Base-by-base conservation (phyloP, 2,329 filamentous ascomycete genomes). In the Penicillium corylophilum region DNA sequence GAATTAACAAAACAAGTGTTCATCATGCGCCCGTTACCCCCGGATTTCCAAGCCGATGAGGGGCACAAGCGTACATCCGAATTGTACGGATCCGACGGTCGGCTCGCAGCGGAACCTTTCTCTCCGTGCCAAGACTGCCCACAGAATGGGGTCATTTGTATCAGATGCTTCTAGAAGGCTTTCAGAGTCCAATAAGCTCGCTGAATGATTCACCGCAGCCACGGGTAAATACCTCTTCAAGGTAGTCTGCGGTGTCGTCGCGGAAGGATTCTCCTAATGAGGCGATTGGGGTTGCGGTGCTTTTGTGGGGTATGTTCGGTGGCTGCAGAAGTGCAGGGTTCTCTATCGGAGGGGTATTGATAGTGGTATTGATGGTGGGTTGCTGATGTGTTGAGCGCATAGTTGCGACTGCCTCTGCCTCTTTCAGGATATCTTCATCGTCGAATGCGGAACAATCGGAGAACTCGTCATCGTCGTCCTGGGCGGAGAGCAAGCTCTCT, bases 391-490 rank as follows among this genome's bases (percentile, higher is more conserved):
- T 24, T 28, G 42, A 20, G 35, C 33, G 49, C 16, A 42, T 51
- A 5, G 44, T 44, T 33, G 50, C 49, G n/a, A 54, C 50, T 18
- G 48, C 53, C 22, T 64, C 64, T 7, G 55, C 59, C 46, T 61
- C 50, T 46, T 61, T 59, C 22, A 69, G 51, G 35, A 68, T 51
- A 8, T 69, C 62, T 48, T 62, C 64, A 23, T 69, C 61, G 45
- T 68, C 51, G 42, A 70, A 70, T 36, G 57, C 63, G 3, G 67
- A 70, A 42, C 67, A 70, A 29, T 69, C 67, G 3, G 66, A 69
- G 49, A 70, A 70, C 40, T 68, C 64, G 38, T 64, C 61, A 12
- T 69, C 62, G 3, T 64, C 61, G 12, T 69, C 61, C 5, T 54
- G 53, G 6, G 12, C 43, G 9, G 35, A 31, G 42, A 44, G 41